Evolutionary conservation across 495 filamentous ascomycete species (phyloP).

Genomic region (Chaetomium cochliodes): DNA sequence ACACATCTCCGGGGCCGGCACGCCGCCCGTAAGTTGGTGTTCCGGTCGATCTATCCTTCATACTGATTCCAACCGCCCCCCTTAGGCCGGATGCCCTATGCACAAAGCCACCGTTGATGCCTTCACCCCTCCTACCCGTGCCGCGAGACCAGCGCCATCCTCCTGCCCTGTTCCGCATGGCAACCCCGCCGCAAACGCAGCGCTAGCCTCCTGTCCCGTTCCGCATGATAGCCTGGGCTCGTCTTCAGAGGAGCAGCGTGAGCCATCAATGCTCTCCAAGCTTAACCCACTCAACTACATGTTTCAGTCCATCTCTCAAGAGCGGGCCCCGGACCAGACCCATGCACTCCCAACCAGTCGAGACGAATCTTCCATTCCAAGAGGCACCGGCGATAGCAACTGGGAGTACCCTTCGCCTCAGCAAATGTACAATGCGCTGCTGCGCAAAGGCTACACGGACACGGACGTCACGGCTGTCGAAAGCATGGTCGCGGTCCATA

Average conservation of each 20-base stretch:
- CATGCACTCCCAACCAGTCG: constrained; percentile 70
- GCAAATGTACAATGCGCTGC: constrained; percentile 98
- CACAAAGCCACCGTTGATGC: constrained; percentile 60
- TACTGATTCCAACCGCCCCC: constrained; percentile 27
- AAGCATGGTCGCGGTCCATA: constrained; percentile 95
- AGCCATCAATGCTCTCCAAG: constrained; percentile 59
- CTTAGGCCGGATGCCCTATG: constrained; percentile 87
- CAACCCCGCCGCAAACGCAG: constrained; percentile 42
- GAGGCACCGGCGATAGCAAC: constrained; percentile 69
- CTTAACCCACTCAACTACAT: constrained; percentile 96
- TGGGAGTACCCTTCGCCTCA: constrained; percentile 99
- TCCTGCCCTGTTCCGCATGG: constrained; percentile 52
- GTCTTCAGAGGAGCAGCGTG: constrained; percentile 26
- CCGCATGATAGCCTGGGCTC: constrained; percentile 38
- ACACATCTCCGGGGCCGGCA: constrained; percentile 45
- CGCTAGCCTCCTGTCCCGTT: constrained; percentile 56
- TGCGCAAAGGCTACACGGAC: constrained; percentile 92
- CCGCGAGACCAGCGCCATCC: constrained; percentile 37
- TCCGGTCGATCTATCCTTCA: not conserved
- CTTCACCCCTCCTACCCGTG: constrained; percentile 32
- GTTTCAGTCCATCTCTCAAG: constrained; percentile 81
- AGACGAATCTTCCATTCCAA: constrained; percentile 81
- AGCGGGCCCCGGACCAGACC: constrained; percentile 68
- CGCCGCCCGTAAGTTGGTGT: constrained; percentile 64
- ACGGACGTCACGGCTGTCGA: constrained; percentile 92